These are phyloP conservation scores for Lanmaoa rubissima DNA, from an alignment of 768 basidiomycete species.

Conservation along the genomic window DNA sequence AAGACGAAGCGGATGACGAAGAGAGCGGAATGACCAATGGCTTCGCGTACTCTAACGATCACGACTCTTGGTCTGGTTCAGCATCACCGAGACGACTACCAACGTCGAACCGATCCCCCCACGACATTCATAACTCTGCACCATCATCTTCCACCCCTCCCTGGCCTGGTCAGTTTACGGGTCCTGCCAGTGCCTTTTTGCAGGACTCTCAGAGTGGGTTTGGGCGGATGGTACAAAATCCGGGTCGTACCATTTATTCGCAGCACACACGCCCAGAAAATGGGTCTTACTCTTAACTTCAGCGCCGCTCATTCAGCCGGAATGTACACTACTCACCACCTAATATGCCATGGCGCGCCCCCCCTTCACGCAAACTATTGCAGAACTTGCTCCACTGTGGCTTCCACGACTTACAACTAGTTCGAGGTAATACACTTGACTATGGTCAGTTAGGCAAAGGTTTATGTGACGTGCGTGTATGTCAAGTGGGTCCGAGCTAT, in stretches of 20 bases:
- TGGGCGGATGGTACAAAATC: conserved; percentile 43
- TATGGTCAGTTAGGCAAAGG: not conserved
- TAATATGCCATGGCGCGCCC: conserved; percentile 15
- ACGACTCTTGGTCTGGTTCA: conserved; percentile 27
- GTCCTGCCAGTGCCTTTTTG: conserved; percentile 50
- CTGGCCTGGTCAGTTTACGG: conserved; percentile 43
- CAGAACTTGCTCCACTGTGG: not conserved
- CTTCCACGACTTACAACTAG: not conserved
- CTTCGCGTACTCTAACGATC: conserved; percentile 14
- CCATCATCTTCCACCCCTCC: conserved; percentile 23
- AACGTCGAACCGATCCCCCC: conserved; percentile 15
- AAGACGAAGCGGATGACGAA: conserved; percentile 26
- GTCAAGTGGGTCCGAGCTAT: not conserved
- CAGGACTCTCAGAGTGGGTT: conserved; percentile 43
- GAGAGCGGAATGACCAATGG: conserved; percentile 26
- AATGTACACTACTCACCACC: conserved; percentile 22
- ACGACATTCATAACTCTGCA: conserved; percentile 22
- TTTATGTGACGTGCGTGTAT: not conserved
- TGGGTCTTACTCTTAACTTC: conserved; percentile 25
- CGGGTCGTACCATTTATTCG: conserved; percentile 65
- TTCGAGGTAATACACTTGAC: not conserved
- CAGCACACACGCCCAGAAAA: conserved; percentile 42
- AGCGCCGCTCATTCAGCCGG: conserved; percentile 6
- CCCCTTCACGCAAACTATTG: not conserved
- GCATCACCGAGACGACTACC: conserved; percentile 23